phyloP scores from a whole-genome alignment of 2,329 filamentous ascomycete genomes.

The Aspergillus texensis region DNA sequence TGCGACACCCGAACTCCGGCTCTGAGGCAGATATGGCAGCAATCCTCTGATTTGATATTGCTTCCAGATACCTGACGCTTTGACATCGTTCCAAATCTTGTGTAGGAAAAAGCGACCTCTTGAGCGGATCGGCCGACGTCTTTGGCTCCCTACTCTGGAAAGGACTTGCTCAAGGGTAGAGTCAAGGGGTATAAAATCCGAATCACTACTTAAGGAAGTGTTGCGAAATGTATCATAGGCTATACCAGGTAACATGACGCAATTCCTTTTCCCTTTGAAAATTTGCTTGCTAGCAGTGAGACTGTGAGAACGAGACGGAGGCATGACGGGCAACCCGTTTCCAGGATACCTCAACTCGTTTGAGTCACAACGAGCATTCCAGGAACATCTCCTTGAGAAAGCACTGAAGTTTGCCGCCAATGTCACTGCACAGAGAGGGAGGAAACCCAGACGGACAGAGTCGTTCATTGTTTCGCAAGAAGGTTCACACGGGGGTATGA shows the following conservation, averaged over 20 bases:
- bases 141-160: slow-evolving; percentile 15
- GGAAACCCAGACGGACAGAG: slow-evolving; percentile 27
- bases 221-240: slow-evolving; percentile 22
- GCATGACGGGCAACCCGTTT: slow-evolving; percentile 30
- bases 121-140: slow-evolving; percentile 13
- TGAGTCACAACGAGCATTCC: slow-evolving; percentile 4
- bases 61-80: slow-evolving; percentile 2
- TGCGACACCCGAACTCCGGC: neutral
- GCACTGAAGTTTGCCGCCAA: slow-evolving; percentile 33
- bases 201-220: slow-evolving; percentile 15
- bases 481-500: slow-evolving; percentile 10
- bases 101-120: slow-evolving; percentile 11
- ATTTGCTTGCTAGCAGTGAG: slow-evolving; percentile 27
- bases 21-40: neutral
- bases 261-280: slow-evolving; percentile 11
- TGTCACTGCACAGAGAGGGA: slow-evolving; percentile 38
- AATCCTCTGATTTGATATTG: neutral
- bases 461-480: slow-evolving; percentile 2
- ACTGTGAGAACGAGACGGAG: slow-evolving; percentile 31
- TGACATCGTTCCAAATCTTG: slow-evolving; percentile 16
- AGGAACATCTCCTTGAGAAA: slow-evolving; percentile 26
- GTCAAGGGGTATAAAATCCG: slow-evolving; percentile 26
- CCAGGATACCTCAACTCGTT: slow-evolving; percentile 21
- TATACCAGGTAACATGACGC: slow-evolving; percentile 21
- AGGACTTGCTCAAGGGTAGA: slow-evolving; percentile 24